Base-by-base conservation (phyloP, 2,329 filamentous ascomycete species). In the Zalaria obscura region DNA sequence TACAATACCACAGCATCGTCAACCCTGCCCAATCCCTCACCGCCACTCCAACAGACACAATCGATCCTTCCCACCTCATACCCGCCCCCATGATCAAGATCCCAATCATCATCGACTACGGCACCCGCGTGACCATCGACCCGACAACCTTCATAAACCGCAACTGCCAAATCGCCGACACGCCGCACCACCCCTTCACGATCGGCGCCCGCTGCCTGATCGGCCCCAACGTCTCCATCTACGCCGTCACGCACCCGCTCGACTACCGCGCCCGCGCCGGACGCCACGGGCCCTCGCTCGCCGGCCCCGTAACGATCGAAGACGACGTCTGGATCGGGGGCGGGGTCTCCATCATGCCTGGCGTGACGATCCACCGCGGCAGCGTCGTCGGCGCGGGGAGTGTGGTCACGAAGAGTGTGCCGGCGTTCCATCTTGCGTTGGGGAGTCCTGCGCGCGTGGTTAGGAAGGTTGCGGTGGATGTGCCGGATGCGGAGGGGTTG, bases 311-410 rank as follows among this genome's bases (percentile, higher is more conserved):
- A 11, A 38, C 9, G 35, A 32, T 32, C n/a, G 29, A 32, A 5
- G 32, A 46, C 31, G 42, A 53, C 35, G 49, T 44, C 38, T 49
- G 45, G 43, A 47, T 53, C 38, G 49, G 48, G 27, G 45, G 42
- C 5, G 42, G 49, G 41, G 47, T 46, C n/a, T 45, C 49, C 4
- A 48, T 55, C 25, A 26, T 54, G 29, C 48, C 51, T 1, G 52
- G 52, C 5, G 48, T 52, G 26, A 49, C 41, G 18, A 48, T 53
- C 9, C 50, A 47, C 3, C 40, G 54, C n/a, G 43, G 50, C 18
- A 46, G 46, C 42, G 49, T 48, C 6, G 46, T 54, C 35, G 49
- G 47, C 3, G 47, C 49, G 10, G 45, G 47, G 4, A 48, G 48
- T 18, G 41, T 53, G 1, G 51, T 55, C 27, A 46, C 41, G 1